phyloP scores from a whole-genome alignment of 2,329 filamentous ascomycete species.

The Apiospora saccharicola region DNA sequence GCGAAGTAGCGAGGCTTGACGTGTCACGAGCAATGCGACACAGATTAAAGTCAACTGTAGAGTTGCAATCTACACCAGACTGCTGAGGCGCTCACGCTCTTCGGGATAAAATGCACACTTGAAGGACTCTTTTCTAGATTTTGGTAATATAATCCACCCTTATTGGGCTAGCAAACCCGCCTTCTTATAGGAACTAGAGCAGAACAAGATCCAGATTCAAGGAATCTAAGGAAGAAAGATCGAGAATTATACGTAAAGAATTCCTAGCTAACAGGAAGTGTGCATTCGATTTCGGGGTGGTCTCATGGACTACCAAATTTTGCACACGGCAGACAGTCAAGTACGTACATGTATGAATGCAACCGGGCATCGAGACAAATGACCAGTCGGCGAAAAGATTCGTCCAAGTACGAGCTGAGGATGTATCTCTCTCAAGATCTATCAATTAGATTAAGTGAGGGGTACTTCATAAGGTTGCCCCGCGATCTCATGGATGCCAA shows the following conservation, averaged over 20 bases:
- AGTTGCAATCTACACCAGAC: background rate
- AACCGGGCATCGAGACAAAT: background rate
- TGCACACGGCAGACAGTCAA: too few species aligned
- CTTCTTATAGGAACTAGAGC: too few species aligned
- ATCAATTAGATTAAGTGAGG: background rate
- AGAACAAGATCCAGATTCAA: too few species aligned
- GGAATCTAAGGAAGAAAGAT: too few species aligned
- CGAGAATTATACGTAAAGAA: too few species aligned
- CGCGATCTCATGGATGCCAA: too few species aligned
- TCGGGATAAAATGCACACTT: too few species aligned
- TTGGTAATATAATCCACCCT: too few species aligned
- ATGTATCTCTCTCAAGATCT: background rate
- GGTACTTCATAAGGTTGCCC: too few species aligned
- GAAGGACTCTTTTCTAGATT: too few species aligned
- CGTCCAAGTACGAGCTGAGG: background rate
- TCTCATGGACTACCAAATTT: too few species aligned
- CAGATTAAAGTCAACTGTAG: background rate
- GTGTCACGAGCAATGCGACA: conserved; percentile 13
- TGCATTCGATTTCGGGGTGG: background rate
- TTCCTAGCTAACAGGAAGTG: background rate
- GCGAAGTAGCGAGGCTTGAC: background rate
- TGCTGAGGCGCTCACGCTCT: background rate
- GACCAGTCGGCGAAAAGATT: background rate
- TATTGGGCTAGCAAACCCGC: too few species aligned
- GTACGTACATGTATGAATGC: background rate